A percentile compares a stretch with the other conserved stretches of the same genome.
Evolutionary conservation across 306 rosid genomes (phyloP).

Genomic region (Lupinus albus): DNA sequence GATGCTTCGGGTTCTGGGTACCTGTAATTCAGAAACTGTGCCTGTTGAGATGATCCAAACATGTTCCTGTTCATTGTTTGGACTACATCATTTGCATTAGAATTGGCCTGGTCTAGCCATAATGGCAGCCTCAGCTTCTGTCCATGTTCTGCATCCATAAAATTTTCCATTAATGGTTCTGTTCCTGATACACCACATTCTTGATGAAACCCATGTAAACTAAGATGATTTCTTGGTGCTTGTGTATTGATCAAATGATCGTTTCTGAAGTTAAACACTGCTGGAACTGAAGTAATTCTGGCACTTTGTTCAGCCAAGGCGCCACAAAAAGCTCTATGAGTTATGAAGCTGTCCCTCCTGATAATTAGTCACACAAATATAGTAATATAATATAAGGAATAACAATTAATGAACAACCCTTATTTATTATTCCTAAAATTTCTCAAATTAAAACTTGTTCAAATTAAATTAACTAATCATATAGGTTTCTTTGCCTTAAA

Average conservation of each 20-base stretch:
- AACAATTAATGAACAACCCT: not conserved
- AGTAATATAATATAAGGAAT: not conserved
- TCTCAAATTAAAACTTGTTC: conserved; percentile 1
- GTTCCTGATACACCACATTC: conserved; percentile 44
- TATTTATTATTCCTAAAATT: not conserved
- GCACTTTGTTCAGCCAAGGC: conserved; percentile 67
- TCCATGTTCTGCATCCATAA: conserved; percentile 2
- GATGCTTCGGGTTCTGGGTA: conserved; percentile 38
- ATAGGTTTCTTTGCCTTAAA: not conserved
- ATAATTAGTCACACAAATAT: conserved; percentile 8
- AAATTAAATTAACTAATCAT: not conserved
- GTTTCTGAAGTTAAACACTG: too few relatives aligned
- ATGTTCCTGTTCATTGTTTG: too few relatives aligned
- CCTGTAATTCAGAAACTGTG: not conserved
- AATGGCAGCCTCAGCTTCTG: conserved; percentile 51
- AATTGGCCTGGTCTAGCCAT: conserved; percentile 46
- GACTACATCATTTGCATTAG: too few relatives aligned
- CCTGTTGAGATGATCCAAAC: too few relatives aligned
- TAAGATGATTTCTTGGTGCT: too few relatives aligned
- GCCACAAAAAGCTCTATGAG: conserved; percentile 90
- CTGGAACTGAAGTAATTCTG: conserved; percentile 40
- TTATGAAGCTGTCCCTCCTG: conserved; percentile 95
- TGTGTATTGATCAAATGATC: too few relatives aligned
- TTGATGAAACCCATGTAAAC: not conserved
- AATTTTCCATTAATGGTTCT: conserved; percentile 14